Percentiles rank a stretch among this genome's conserved stretches.
Evolutionary conservation across 257 asterid species (phyloP).

Genomic region (Solanum raphanifolium): DNA sequence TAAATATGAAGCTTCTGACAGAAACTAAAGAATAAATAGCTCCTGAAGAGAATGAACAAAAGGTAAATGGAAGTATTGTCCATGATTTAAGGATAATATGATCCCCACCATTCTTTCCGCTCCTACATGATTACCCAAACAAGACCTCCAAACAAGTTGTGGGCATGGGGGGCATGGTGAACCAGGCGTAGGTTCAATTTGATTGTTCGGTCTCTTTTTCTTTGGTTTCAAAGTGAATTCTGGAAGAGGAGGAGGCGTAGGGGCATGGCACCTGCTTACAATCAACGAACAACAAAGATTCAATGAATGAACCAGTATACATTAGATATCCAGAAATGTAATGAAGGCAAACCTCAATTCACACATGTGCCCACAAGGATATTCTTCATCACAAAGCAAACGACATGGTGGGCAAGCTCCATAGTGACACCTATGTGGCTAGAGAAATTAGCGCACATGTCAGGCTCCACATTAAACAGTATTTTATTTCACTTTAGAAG

Average conservation of each 20-base stretch:
- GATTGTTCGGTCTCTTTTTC: constrained; percentile 55
- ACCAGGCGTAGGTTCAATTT: constrained; percentile 52
- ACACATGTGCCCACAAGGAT: constrained; percentile 80
- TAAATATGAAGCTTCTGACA: not conserved
- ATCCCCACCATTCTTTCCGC: constrained; percentile 68
- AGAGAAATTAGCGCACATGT: constrained; percentile 8
- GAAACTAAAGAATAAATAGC: not conserved
- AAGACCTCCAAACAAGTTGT: constrained; percentile 72
- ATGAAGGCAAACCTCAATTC: constrained; percentile 47
- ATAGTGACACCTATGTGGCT: constrained; percentile 96
- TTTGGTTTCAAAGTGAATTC: constrained; percentile 84
- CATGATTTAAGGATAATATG: not conserved
- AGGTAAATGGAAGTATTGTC: not conserved
- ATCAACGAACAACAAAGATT: not conserved
- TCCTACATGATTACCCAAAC: constrained; percentile 81
- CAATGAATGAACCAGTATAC: constrained; percentile 1
- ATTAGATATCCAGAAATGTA: not conserved
- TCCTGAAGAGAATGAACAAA: not conserved
- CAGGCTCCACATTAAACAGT: not conserved
- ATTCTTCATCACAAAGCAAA: constrained; percentile 58
- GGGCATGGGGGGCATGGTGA: constrained; percentile 82
- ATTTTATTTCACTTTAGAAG: not conserved
- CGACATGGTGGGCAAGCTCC: constrained; percentile 90
- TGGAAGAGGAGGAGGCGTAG: constrained; percentile 71
- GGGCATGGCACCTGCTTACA: constrained; percentile 77